Percentiles rank a stretch among this genome's conserved stretches.
Conservation (phyloP, 176 grass and related monocot species). For the Stipa capillata region DNA sequence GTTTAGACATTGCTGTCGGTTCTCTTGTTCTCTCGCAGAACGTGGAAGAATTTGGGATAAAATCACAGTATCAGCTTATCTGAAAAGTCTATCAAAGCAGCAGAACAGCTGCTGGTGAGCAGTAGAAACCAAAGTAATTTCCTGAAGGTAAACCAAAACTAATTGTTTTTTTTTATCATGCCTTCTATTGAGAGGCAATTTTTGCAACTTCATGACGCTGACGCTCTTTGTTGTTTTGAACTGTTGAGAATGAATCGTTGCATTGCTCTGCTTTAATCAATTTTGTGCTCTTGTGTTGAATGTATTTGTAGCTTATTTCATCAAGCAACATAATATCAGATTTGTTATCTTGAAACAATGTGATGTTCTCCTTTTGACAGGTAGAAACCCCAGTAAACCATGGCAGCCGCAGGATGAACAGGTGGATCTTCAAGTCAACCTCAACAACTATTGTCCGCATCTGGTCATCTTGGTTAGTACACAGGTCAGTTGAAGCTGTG, state of each 20-base stretch:
- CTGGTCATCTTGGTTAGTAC: constrained; percentile 91
- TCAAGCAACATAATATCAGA: background rate
- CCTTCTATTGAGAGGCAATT: background rate
- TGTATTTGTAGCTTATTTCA: constrained; percentile 7
- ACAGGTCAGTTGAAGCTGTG: constrained; percentile 40
- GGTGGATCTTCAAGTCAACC: constrained; percentile 77
- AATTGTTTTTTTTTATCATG: background rate
- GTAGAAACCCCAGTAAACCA: constrained; percentile 64
- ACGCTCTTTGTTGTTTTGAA: background rate
- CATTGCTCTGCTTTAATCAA: background rate
- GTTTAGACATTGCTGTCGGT: background rate
- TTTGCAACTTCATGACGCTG: background rate
- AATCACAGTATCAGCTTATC: background rate
- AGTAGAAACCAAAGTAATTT: background rate
- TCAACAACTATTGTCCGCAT: constrained; percentile 62
- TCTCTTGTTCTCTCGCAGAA: background rate
- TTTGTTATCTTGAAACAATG: background rate
- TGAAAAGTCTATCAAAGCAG: background rate
- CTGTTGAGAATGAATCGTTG: background rate
- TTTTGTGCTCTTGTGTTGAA: background rate
- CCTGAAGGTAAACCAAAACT: background rate
- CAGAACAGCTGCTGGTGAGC: background rate
- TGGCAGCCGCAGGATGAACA: constrained; percentile 46
- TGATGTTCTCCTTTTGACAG: constrained; percentile 22
- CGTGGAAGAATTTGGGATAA: background rate